Percentiles rank a stretch among this genome's conserved stretches.
Conservation (phyloP, 345 rosid species). For the Tarenaya hassleriana region DNA sequence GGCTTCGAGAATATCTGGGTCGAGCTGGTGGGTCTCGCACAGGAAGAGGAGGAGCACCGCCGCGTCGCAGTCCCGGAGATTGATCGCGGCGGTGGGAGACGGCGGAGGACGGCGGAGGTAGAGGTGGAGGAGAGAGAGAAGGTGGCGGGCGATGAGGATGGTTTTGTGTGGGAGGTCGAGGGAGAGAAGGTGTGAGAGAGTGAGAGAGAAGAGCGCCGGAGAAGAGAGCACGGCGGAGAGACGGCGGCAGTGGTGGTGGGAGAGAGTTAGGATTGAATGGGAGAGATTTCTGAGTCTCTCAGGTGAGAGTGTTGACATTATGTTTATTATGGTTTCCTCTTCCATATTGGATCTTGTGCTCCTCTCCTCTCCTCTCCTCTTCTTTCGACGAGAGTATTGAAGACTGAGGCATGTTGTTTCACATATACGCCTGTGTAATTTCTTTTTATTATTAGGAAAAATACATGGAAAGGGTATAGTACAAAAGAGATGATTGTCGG, state of each 20-base stretch:
- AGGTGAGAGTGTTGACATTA: constrained; percentile 50
- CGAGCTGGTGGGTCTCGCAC: constrained; percentile 59
- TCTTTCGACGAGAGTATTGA: background rate
- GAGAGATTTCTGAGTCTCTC: constrained; percentile 45
- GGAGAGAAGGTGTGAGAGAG: constrained; percentile 71
- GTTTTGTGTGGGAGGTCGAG: constrained; percentile 60
- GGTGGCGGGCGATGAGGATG: constrained; percentile 74
- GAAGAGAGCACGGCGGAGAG: constrained; percentile 67
- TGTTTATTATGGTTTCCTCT: constrained; percentile 33
- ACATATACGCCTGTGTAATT: constrained; percentile 9
- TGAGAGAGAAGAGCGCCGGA: constrained; percentile 54
- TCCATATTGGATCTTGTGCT: constrained; percentile 54
- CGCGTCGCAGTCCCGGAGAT: constrained; percentile 68
- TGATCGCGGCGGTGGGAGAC: constrained; percentile 26
- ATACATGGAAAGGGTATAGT: constrained; percentile 16
- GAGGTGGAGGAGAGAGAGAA: constrained; percentile 59
- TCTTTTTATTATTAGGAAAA: constrained; percentile 10
- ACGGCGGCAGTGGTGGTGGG: constrained; percentile 52
- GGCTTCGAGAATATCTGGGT: constrained; percentile 47
- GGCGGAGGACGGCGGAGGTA: constrained; percentile 27
- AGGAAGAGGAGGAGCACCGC: constrained; percentile 70
- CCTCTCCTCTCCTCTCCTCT: too few species aligned
- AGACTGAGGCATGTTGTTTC: constrained; percentile 23
- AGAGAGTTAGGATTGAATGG: constrained; percentile 40
- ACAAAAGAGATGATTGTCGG: constrained; percentile 35